Evolutionary conservation across 352 stramenopile genomes (phyloP).

Genomic region (Phytophthora quininea): DNA sequence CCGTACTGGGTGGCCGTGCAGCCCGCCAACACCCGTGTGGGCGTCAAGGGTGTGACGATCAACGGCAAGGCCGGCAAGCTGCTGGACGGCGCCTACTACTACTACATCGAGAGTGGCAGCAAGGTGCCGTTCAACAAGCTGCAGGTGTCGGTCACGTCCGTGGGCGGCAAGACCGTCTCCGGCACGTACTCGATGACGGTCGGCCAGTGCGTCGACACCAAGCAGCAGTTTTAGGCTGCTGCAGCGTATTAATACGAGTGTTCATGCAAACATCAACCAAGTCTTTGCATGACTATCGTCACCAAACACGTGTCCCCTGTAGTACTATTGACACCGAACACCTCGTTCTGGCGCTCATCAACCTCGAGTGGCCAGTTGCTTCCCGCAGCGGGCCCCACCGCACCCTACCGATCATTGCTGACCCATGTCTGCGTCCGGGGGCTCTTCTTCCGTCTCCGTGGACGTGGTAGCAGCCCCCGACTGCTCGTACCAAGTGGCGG

Average conservation of each 20-base stretch:
- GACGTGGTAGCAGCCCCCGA: conserved; percentile 15
- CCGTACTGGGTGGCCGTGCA: conserved; percentile 30
- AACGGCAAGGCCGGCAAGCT: conserved; percentile 27
- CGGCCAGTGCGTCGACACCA: conserved; percentile 23
- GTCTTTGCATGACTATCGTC: too few species aligned
- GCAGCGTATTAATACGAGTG: conserved; percentile 47
- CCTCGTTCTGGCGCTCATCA: too few species aligned
- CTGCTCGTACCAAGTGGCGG: conserved; percentile 53
- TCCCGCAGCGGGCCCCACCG: background rate
- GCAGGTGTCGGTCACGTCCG: conserved; percentile 25
- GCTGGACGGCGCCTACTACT: conserved; percentile 32
- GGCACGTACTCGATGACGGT: conserved; percentile 29
- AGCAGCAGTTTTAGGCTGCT: conserved; percentile 42
- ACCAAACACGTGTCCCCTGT: too few species aligned
- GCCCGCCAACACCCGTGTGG: conserved; percentile 29
- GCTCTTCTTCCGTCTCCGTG: conserved; percentile 6
- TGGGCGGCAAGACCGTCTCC: conserved; percentile 20
- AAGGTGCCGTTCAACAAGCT: conserved; percentile 29
- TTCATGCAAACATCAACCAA: too few species aligned
- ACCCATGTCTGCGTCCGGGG: conserved; percentile 1
- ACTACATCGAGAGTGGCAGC: conserved; percentile 25
- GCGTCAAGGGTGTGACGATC: conserved; percentile 28
- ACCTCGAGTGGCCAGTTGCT: background rate
- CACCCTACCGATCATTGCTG: background rate
- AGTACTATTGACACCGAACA: too few species aligned